A percentile compares a stretch with the other conserved stretches of the same genome.
Conservation (phyloP, 192 early-diverging fungal genomes). For the Coemansia sp. region DNA sequence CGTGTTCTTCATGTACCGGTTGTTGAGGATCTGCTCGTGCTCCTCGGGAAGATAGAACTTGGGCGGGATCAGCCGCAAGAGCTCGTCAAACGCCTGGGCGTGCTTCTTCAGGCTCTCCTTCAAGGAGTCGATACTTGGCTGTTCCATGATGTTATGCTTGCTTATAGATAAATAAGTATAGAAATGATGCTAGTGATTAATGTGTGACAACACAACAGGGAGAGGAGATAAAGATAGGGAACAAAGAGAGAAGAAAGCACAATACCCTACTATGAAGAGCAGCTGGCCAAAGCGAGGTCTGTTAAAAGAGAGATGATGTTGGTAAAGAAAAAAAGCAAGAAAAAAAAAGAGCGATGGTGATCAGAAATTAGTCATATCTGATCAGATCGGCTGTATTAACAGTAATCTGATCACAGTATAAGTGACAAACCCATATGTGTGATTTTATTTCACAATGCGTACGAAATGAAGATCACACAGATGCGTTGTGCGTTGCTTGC, state of each 20-base stretch:
- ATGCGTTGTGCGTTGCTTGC: too few species aligned
- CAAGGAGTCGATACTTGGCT: slow-evolving; percentile 31
- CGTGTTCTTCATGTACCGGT: slow-evolving; percentile 67
- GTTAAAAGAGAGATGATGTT: background rate
- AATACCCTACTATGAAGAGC: background rate
- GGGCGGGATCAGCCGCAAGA: slow-evolving; percentile 81
- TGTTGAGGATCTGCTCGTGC: slow-evolving; percentile 57
- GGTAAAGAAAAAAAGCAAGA: background rate
- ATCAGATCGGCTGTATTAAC: background rate
- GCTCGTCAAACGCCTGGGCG: slow-evolving; percentile 67
- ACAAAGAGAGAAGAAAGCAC: background rate
- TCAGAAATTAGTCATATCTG: background rate
- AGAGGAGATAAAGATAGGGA: background rate
- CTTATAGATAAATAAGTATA: background rate
- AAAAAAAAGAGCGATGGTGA: background rate
- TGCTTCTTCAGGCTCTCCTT: slow-evolving; percentile 66
- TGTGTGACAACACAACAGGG: background rate
- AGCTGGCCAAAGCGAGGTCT: background rate
- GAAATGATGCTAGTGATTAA: background rate
- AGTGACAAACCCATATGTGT: too few species aligned
- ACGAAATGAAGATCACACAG: background rate
- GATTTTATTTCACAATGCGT: background rate
- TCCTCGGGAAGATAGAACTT: slow-evolving; percentile 77
- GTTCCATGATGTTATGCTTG: background rate
- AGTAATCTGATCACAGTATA: too few species aligned